A percentile compares a stretch with the other conserved stretches of the same genome.
Conservation (phyloP, 1,284 basidiomycete genomes). For the Sporisorium scitamineum region DNA sequence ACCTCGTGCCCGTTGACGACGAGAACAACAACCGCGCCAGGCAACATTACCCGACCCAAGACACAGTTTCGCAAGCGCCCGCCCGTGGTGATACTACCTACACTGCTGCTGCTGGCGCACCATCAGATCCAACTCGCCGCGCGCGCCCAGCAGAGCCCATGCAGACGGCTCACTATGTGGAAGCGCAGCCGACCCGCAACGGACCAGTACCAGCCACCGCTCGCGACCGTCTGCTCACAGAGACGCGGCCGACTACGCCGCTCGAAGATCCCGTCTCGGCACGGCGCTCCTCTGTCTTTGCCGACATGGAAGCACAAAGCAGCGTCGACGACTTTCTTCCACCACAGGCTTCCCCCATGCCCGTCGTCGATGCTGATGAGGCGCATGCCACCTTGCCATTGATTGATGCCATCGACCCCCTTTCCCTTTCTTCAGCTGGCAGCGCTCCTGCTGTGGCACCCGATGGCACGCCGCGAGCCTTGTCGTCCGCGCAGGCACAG, state of each 20-base stretch:
- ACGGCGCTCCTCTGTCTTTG: constrained; percentile 40
- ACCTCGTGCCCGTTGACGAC: constrained; percentile 3
- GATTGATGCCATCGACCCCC: constrained; percentile 46
- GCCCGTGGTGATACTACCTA: background rate
- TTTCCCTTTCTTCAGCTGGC: constrained; percentile 30
- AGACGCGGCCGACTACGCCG: constrained; percentile 51
- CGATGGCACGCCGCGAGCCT: constrained; percentile 38
- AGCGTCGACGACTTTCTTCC: constrained; percentile 40
- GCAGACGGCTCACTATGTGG: background rate
- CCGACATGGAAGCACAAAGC: constrained; percentile 39
- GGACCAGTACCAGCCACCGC: constrained; percentile 1
- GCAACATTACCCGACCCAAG: constrained; percentile 15
- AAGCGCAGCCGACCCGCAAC: constrained; percentile 12
- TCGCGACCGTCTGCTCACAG: constrained; percentile 16
- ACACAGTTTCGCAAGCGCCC: constrained; percentile 3
- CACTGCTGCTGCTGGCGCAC: background rate
- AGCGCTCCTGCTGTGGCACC: constrained; percentile 23
- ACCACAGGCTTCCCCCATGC: constrained; percentile 37
- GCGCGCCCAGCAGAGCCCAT: background rate
- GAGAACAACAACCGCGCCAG: constrained; percentile 25
- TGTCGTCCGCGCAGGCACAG: constrained; percentile 19
- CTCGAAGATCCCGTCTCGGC: constrained; percentile 40
- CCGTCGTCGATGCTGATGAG: constrained; percentile 31
- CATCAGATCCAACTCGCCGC: constrained; percentile 1
- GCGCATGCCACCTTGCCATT: constrained; percentile 28